Evolutionary conservation across 116 monocot species (phyloP), one percentile per base, ranked within the genome.

Genomic region (Cymodocea nodosa): DNA sequence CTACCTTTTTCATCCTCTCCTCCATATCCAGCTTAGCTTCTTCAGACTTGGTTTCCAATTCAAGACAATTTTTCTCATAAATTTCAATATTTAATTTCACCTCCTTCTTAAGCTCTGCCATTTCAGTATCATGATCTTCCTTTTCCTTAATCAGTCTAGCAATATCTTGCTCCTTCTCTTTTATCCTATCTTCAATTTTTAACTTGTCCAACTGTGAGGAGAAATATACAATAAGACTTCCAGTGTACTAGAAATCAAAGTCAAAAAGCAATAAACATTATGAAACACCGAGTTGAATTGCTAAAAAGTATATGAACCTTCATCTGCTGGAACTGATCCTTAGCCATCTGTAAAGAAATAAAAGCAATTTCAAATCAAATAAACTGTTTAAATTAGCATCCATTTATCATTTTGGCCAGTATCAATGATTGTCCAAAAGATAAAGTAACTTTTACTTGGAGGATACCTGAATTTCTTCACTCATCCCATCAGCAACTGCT

Each of bases 391-490:
- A 40, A 19, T 58, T 15, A 44, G 19, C 6, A 60, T 13, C 25
- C n/a, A 56, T 22, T 56, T 56, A 9, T 5, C 8, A 56, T 56
- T 19, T 20, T 56, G 23, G 8, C 15, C 23, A 22, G 23, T 5
- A 56, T 8, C 18, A 17, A 1, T 56, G 18, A 56, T 18, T 22
- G 2, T 2, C 8, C 20, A 56, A 56, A 56, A 20, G 1, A 56
- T 56, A 20, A 18, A 5, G 35, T 37, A 17, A 9, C 16, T 39
- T 17, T 3, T 18, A 37, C 17, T 37, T 19, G 18, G 10, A 5
- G 36, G 37, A 2, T 80, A 91, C 98, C 84, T 82, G 84, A 8
- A 76, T 82, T 86, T 98, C 98, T 73, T 92, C 84, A 80, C 51
- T 84, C 66, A 86, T 81, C 6, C 98, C 98, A 69, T 70, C 81